Base-by-base conservation (phyloP, 2,329 filamentous ascomycete species). In the Ophiostoma sp. region DNA sequence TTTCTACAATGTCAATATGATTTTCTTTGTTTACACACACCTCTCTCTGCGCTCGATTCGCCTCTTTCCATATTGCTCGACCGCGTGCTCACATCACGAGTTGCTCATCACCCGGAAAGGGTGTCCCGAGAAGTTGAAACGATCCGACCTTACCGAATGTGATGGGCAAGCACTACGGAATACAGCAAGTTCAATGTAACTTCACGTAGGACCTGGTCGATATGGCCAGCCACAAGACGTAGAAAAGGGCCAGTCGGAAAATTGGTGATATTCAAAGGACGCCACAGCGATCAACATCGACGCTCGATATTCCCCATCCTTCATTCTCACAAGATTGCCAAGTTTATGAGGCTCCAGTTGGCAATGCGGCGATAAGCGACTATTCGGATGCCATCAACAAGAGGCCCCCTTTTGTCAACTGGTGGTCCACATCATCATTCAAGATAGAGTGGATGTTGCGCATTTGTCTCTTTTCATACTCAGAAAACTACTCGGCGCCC, bases 301-400 rank as follows among this genome's bases (percentile, higher is more conserved):
- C 3, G 17, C 15, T 12, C n/a, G 33, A 39, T 25, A 17, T 19
- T 25, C 36, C 19, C 2, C 33, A 17, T 9, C 36, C 11, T 15
- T 42, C n/a, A 25, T 22, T 69, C n/a, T 69, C 45, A 15, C 66
- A 8, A 69, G 45, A 36, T 50, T 36, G 45, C 66, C 66, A 69
- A 55, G n/a, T 52, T 12, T 33, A 36, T 69, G 42, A 69, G 42
- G 42, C 66, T 64, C 33, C 6, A 64, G 19, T 7, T 52, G 9
- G 3, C 39, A n/a, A 31, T 28, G 12, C 11, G 12, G 39, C 39
- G 25, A 25, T 39, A 48, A 33, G 17, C 39, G 39, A 6, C 39
- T 48, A 48, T 17, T 48, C 25, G 63, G 63, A 45, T 48, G 33
- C 39, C 7, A n/a, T n/a, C 39, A 28, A 45, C 11, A 22, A 11